Percentiles rank a stretch among this genome's conserved stretches.
Conservation (phyloP, 1,139 yeast species). For the Cylindricascospora bacillispora region DNA sequence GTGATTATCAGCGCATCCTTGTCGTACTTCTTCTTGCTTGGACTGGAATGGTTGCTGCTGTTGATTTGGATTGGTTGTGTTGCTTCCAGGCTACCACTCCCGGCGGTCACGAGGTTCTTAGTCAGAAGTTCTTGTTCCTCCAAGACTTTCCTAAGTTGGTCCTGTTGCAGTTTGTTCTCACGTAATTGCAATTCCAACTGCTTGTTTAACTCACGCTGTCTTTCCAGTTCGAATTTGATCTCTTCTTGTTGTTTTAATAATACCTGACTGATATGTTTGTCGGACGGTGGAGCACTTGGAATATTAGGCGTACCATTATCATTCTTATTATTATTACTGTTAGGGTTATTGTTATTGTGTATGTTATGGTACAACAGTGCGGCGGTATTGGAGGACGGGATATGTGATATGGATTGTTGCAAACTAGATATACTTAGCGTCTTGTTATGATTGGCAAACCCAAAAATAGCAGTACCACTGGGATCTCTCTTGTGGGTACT, state of each 20-base stretch:
- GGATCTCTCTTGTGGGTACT: constrained; percentile 25
- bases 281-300: neutral
- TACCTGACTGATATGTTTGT: constrained; percentile 10
- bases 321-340: constrained; percentile 1
- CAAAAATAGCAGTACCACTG: constrained; percentile 57
- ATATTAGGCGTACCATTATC: too few species aligned
- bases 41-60: neutral
- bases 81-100: neutral
- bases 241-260: constrained; percentile 23
- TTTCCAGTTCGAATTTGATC: constrained; percentile 19
- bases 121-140: constrained; percentile 15
- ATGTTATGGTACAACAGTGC: too few species aligned
- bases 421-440: constrained; percentile 28
- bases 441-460: constrained; percentile 42
- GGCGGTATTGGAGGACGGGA: too few species aligned
- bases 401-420: constrained; percentile 5
- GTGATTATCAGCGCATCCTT: constrained; percentile 16
- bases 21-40: too few species aligned
- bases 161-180: constrained; percentile 19
- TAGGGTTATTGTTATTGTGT: constrained; percentile 1
- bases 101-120: neutral
- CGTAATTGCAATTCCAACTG: constrained; percentile 19
- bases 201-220: constrained; percentile 22
- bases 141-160: constrained; percentile 16
- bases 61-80: constrained; percentile 1